Base-by-base conservation (phyloP, 352 stramenopile species). In the Thalassiosira exigua region DNA sequence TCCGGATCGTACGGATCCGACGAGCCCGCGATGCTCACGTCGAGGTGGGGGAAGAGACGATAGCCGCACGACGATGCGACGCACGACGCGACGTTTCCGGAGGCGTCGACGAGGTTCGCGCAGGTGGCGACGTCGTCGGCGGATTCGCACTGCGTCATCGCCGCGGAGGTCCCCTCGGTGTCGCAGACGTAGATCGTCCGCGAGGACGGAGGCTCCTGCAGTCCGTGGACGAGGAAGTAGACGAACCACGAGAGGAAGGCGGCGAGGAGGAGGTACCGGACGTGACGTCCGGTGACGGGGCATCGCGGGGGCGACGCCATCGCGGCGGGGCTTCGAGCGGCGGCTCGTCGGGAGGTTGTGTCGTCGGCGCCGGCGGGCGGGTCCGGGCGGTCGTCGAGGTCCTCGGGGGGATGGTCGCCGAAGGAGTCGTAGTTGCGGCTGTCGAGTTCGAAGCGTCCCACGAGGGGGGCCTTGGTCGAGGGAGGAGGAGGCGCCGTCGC, bases 1-100 rank as follows among this genome's bases (percentile, higher is more conserved):
- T 67, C n/a, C 14, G 46, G n/a, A 62, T 60, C 50, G 33, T 60
- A 74, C 0, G 75, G 75, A 58, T 83, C 56, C 0, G 67, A 71
- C 19, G 75, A 57, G 11, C 75, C 75, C 5, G 68, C 68, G 21
- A 83, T 67, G 27, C 66, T 78, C 9, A 82, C 51, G 33, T 82
- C 74, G 27, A 82, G 61, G 17, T 74, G 52, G n/a, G 56, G 48
- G 29, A 82, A 77, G 24, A 82, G 74, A 21, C 61, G 60, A 46
- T 74, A 82, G 1, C 74, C 74, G 36, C 74, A 82, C 30, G 57
- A 69, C 1, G 65, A 77, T 21, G 68, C 51, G 21, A 82, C 73
- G 24, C 74, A 82, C 19, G 74, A 30, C 12, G 60, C 52, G 1
- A 30, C 58, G 50, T 67, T 54, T 0, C 65, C 60, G 42, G 70